Evolutionary conservation across 805 yeast genomes (phyloP).

Genomic region (Candida tammaniensis): DNA sequence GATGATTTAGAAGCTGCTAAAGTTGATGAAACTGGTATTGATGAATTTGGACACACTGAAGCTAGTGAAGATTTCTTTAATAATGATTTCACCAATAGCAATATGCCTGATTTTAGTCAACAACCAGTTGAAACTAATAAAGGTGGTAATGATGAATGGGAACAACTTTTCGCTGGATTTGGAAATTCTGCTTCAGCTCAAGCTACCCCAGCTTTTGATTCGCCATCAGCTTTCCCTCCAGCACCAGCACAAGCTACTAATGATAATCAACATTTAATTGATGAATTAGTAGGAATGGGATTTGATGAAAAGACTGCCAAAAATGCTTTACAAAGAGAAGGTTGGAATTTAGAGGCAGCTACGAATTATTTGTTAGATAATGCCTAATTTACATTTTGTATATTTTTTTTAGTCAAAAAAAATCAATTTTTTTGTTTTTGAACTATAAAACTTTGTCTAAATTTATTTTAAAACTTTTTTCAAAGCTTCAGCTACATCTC

Average conservation of each 20-base stretch:
- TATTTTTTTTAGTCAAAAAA: background rate
- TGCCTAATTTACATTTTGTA: constrained; percentile 34
- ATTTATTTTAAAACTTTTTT: constrained; percentile 13
- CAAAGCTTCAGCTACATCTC: constrained; percentile 28
- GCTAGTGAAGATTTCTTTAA: constrained; percentile 18
- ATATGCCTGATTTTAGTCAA: constrained; percentile 31
- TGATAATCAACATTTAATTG: constrained; percentile 47
- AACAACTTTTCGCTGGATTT: constrained; percentile 86
- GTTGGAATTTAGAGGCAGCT: constrained; percentile 83
- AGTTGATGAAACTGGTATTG: constrained; percentile 28
- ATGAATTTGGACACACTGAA: constrained; percentile 17
- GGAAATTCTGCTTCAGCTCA: constrained; percentile 44
- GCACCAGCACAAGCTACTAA: background rate
- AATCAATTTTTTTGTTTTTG: background rate
- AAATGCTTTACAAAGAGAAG: constrained; percentile 63
- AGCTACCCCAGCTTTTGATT: constrained; percentile 11
- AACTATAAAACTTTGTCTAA: background rate
- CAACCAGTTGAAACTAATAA: constrained; percentile 17
- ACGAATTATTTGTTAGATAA: constrained; percentile 78
- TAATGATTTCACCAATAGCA: constrained; percentile 29
- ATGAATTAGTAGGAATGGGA: constrained; percentile 88
- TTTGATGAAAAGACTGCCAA: constrained; percentile 64
- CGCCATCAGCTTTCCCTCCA: constrained; percentile 4
- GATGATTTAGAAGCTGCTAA: constrained; percentile 35
- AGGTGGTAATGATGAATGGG: constrained; percentile 78